Base-by-base conservation (phyloP, 352 stramenopile genomes). In the Pelagophyceae sp. region DNA sequence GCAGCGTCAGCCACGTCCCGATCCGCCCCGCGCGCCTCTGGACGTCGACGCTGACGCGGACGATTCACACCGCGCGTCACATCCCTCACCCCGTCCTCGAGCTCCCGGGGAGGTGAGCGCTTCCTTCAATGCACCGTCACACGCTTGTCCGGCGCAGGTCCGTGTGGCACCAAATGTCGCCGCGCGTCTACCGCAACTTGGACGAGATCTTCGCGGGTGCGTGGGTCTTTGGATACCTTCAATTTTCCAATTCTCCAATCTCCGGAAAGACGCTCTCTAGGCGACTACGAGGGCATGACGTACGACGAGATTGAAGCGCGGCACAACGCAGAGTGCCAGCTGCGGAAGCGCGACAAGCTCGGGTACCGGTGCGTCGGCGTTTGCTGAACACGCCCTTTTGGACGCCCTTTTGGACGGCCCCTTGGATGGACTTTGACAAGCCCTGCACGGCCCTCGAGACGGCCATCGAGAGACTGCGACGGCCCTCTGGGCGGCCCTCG, bases 181-280 rank as follows among this genome's bases (percentile, higher is more conserved):
- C 75, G 38, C 54, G 65, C 0, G 61, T 78, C 33, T 78, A 70
- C n/a, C 92, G 93, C 82, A 89, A 93, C 76, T 84, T 97, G n/a
- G 91, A 96, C 72, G 91, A 97, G 83, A 95, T 97, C 69, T 90
- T 95, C 81, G 92, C 92, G 0, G 92, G n/a, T n/a, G n/a, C n/a
- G n/a, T n/a, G n/a, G n/a, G n/a, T n/a, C n/a, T n/a, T n/a, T n/a
- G 92, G 60, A 75, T n/a, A n/a, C n/a, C n/a, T n/a, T n/a, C n/a
- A n/a, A n/a, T n/a, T n/a, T n/a, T n/a, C n/a, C n/a, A n/a, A n/a
- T n/a, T n/a, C n/a, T n/a, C n/a, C n/a, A n/a, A n/a, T n/a, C n/a
- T n/a, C n/a, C n/a, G n/a, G n/a, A n/a, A n/a, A n/a, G n/a, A n/a
- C n/a, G n/a, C n/a, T n/a, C n/a, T n/a, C n/a, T n/a, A n/a, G n/a